phyloP scores from a whole-genome alignment of 2,329 filamentous ascomycete genomes.

The Xylaria sp. region DNA sequence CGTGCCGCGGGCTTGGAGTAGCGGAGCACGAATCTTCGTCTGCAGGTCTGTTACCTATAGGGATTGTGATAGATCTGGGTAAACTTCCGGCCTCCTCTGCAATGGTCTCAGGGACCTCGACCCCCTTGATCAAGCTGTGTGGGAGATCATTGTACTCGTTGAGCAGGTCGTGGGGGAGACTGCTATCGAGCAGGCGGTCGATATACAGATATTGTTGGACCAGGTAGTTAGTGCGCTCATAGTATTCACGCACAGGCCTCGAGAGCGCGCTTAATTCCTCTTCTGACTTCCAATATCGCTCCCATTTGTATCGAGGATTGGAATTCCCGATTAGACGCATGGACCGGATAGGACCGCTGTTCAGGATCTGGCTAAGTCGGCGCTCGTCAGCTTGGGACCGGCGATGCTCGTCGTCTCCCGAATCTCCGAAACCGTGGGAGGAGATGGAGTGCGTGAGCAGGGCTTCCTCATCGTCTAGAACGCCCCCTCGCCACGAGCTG shows the following conservation, averaged over 20 bases:
- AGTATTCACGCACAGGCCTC: slow-evolving; percentile 83
- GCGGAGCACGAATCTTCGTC: slow-evolving; percentile 10
- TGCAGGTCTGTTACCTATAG: slow-evolving; percentile 4
- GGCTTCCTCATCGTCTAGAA: slow-evolving; percentile 41
- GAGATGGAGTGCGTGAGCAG: slow-evolving; percentile 17
- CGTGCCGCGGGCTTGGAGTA: slow-evolving; percentile 26
- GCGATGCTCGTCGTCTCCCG: slow-evolving; percentile 56
- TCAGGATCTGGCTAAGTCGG: slow-evolving; percentile 67
- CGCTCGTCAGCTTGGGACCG: slow-evolving; percentile 64
- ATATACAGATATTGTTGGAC: slow-evolving; percentile 95
- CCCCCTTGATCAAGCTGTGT: slow-evolving; percentile 61
- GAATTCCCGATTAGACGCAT: slow-evolving; percentile 89
- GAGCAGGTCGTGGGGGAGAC: slow-evolving; percentile 88
- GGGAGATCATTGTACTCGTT: slow-evolving; percentile 83
- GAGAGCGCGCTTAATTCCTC: slow-evolving; percentile 77
- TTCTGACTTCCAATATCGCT: slow-evolving; percentile 85
- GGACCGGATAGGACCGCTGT: slow-evolving; percentile 79
- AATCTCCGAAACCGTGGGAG: slow-evolving; percentile 26
- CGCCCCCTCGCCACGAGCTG: slow-evolving; percentile 43
- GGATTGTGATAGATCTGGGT: slow-evolving; percentile 15
- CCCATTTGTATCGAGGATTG: slow-evolving; percentile 87
- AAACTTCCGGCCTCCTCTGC: slow-evolving; percentile 68
- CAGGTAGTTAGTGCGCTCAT: slow-evolving; percentile 87
- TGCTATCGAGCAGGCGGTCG: slow-evolving; percentile 88
- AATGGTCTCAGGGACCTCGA: slow-evolving; percentile 78